A percentile compares a stretch with the other conserved stretches of the same genome.
Conservation (phyloP, 2,329 filamentous ascomycete genomes). For the Spiromastix sp. region DNA sequence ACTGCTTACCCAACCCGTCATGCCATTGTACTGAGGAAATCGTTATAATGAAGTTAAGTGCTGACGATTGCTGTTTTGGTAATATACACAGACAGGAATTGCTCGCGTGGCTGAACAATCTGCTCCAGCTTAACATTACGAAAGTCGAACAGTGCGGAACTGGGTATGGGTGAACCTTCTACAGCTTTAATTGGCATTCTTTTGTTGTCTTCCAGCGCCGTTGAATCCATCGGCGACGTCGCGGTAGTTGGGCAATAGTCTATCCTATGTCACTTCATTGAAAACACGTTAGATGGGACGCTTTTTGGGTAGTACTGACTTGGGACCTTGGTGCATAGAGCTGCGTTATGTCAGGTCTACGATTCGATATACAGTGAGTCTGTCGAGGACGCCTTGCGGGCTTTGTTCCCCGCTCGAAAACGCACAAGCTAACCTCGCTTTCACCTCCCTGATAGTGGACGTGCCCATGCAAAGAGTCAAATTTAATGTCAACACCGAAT, state of each 20-base stretch:
- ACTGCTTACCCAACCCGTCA: conserved; percentile 12
- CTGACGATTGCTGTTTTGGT: too few relatives aligned
- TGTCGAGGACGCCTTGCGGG: background rate
- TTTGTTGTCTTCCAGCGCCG: too few relatives aligned
- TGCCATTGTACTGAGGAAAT: conserved; percentile 8
- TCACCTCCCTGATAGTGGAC: conserved; percentile 60
- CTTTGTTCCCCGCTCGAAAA: background rate
- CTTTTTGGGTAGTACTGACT: too few relatives aligned
- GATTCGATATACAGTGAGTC: conserved; percentile 83
- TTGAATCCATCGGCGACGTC: too few relatives aligned
- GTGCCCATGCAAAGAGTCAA: conserved; percentile 93
- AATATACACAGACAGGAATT: conserved; percentile 72
- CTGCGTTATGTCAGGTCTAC: conserved; percentile 92
- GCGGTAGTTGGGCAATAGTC: too few relatives aligned
- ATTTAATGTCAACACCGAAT: conserved; percentile 96
- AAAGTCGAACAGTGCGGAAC: conserved; percentile 99
- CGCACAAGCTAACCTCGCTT: too few relatives aligned
- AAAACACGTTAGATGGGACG: too few relatives aligned
- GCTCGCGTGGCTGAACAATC: conserved; percentile 91
- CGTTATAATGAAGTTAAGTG: too few relatives aligned
- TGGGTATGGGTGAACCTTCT: conserved; percentile 53
- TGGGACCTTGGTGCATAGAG: conserved; percentile 46
- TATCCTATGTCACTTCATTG: too few relatives aligned
- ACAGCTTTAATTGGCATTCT: too few relatives aligned
- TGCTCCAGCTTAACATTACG: conserved; percentile 93